phyloP scores from a whole-genome alignment of 768 basidiomycete species.

The Phanerodontia chrysosporium region DNA sequence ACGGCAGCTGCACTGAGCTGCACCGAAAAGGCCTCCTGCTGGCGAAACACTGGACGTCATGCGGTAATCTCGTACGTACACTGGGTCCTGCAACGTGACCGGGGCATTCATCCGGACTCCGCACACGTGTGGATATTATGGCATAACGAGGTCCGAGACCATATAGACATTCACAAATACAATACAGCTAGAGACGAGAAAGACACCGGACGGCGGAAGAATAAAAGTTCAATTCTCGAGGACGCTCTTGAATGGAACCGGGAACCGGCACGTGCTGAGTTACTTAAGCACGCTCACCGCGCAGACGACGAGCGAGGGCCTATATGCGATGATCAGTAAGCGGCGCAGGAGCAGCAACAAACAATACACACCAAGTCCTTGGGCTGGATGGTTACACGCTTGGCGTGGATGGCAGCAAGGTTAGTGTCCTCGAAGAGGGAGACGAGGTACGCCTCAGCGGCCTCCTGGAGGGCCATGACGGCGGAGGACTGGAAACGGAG shows the following conservation, averaged over 20 bases:
- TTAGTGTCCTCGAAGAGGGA: conserved; percentile 80
- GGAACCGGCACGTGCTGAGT: not conserved
- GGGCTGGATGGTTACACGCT: conserved; percentile 82
- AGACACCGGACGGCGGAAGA: not conserved
- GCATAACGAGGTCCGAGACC: not conserved
- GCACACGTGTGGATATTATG: not conserved
- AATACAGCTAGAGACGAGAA: not conserved
- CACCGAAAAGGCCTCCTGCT: too few species aligned
- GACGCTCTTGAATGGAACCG: not conserved
- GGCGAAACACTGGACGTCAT: too few species aligned
- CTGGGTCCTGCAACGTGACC: too few species aligned
- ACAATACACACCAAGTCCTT: conserved; percentile 63
- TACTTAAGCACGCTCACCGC: conserved; percentile 70
- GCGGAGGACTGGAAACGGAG: conserved; percentile 92
- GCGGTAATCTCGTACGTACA: too few species aligned
- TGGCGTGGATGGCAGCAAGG: conserved; percentile 83
- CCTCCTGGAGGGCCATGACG: conserved; percentile 85
- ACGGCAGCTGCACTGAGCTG: too few species aligned
- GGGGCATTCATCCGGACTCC: too few species aligned
- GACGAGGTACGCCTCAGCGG: conserved; percentile 78
- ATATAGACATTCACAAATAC: not conserved
- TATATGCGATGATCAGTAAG: conserved; percentile 4
- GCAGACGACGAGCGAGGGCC: conserved; percentile 72
- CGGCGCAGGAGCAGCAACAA: not conserved
- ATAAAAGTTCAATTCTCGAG: not conserved